phyloP scores from a whole-genome alignment of 1,284 basidiomycete genomes.

The Puccinia horiana region DNA sequence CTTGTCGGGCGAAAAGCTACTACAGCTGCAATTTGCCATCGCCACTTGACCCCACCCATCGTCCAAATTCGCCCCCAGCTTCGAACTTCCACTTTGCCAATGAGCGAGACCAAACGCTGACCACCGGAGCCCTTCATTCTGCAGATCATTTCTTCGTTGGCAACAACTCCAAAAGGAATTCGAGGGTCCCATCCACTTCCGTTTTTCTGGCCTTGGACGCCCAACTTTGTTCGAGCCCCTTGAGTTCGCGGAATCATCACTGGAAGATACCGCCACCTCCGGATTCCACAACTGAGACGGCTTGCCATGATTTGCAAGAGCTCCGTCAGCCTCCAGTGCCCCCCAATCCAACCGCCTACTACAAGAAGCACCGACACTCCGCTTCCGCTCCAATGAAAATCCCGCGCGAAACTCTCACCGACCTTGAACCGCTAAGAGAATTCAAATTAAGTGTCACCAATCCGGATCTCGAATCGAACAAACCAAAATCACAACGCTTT shows the following conservation, averaged over 20 bases:
- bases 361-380: background rate
- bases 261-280: background rate
- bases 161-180: background rate
- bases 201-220: background rate
- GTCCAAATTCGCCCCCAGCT: background rate
- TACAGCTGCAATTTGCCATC: background rate
- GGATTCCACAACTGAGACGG: background rate
- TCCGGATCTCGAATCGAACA: constrained; percentile 4
- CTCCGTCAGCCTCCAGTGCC: background rate
- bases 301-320: background rate
- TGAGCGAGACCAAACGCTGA: background rate
- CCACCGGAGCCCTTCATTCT: background rate
- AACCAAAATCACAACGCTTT: background rate
- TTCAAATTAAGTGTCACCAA: constrained; percentile 20
- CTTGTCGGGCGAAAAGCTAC: background rate
- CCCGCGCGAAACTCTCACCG: background rate
- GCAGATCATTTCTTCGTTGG: background rate
- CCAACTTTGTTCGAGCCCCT: constrained; percentile 7
- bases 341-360: background rate
- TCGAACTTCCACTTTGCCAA: background rate
- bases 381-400: background rate
- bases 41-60: background rate
- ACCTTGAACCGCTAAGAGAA: background rate
- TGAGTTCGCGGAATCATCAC: background rate
- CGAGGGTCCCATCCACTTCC: background rate